Base-by-base conservation (phyloP, 225 moss, liverwort and hornwort species). In the Bryoerythrophyllum caledonicum region DNA sequence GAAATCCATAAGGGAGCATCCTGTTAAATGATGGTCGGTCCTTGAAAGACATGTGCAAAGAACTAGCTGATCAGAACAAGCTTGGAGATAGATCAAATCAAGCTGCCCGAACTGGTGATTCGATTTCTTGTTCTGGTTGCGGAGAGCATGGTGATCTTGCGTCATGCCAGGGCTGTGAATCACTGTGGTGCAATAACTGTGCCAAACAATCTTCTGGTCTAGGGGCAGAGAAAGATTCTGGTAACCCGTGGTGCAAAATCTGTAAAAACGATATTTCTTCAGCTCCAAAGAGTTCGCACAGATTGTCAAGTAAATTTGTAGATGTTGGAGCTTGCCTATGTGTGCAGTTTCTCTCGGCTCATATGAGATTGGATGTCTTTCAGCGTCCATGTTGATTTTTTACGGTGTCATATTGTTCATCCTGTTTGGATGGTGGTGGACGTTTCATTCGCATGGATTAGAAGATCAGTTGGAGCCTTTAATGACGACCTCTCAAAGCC, bases 1-100 rank as follows among this genome's bases (percentile, higher is more conserved):
- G 91, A 51, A 95, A 92, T 68, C 95, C 95, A 92, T 95, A 81
- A 95, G 88, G 89, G 48, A 92, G 92, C 74, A 95, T 95, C 72
- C 87, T 92, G 63, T 74, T 92, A 51, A 75, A 58, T 27, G 92
- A 95, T 86, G 88, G 91, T 52, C 85, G 78, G 28, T 95, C 95
- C 46, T 85, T 95, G 37, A 93, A 95, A 73, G 84, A 88, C 70
- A 82, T 87, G 74, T 90, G 88, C 56, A 82, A 88, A 71, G 83
- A 88, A 58, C 72, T 95, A 60, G 90, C 84, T 69, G 89, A 84
- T 68, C 79, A 88, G 72, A 85, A 73, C 74, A 91, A 82, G 77
- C 82, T 82, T 66, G 82, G 82, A 61, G 73, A 79, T 57, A 71
- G 78, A 55, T 58, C 75, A 67, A 81, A 70, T 30, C 79, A 76